A percentile compares a stretch with the other conserved stretches of the same genome.
Evolutionary conservation across 225 moss, liverwort and hornwort genomes (phyloP).

Genomic region (Takakia lepidozioides): DNA sequence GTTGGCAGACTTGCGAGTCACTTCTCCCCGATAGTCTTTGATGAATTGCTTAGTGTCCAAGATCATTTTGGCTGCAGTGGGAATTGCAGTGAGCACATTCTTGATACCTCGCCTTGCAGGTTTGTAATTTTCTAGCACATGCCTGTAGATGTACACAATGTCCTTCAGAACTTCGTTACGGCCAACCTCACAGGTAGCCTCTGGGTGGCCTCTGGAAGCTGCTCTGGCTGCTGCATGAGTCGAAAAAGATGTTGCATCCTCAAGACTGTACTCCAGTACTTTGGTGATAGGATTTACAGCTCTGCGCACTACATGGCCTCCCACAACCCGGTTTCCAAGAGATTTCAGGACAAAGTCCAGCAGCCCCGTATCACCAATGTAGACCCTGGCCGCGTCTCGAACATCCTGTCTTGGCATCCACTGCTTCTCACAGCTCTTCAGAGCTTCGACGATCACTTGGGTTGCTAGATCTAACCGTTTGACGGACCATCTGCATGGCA

Average conservation of each 20-base stretch:
- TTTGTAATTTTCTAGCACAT: conserved; percentile 95
- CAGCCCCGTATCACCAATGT: conserved; percentile 97
- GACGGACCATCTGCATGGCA: conserved; percentile 94
- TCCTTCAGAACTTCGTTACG: conserved; percentile 89
- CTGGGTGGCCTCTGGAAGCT: conserved; percentile 32
- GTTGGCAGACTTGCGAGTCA: conserved; percentile 86
- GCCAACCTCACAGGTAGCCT: conserved; percentile 81
- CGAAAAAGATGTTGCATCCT: conserved; percentile 44
- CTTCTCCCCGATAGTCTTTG: conserved; percentile 93
- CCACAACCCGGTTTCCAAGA: conserved; percentile 88
- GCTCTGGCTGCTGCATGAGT: conserved; percentile 6
- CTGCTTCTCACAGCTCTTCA: conserved; percentile 92
- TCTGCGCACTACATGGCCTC: conserved; percentile 75
- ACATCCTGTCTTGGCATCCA: conserved; percentile 99
- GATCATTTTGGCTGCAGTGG: conserved; percentile 91
- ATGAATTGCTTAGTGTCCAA: conserved; percentile 97
- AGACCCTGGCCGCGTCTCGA: conserved; percentile 96
- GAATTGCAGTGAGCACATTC: conserved; percentile 84
- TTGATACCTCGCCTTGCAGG: conserved; percentile 84
- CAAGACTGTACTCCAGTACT: conserved; percentile 90
- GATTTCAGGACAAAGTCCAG: conserved; percentile 96
- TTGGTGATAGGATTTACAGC: conserved; percentile 99
- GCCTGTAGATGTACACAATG: conserved; percentile 93
- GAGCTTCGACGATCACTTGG: conserved; percentile 95
- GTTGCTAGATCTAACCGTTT: conserved; percentile 93